phyloP scores from a whole-genome alignment of 495 filamentous ascomycete species.

The Penicillium herquei region DNA sequence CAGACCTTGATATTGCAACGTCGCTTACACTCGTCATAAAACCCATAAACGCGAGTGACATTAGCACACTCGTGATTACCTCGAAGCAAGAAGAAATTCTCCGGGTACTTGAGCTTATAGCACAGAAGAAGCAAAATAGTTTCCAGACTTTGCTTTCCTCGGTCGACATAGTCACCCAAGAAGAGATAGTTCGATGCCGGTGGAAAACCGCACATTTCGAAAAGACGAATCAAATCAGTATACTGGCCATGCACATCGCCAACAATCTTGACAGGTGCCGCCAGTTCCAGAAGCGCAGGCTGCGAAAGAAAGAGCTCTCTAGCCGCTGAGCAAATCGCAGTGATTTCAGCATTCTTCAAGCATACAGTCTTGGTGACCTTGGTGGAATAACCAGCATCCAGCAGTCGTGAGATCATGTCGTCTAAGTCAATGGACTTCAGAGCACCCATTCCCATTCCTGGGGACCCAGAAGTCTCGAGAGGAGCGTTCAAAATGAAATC shows the following conservation, averaged over 20 bases:
- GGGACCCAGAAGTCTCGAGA: slow-evolving; percentile 38
- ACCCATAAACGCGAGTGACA: slow-evolving; percentile 96
- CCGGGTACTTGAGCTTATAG: slow-evolving; percentile 98
- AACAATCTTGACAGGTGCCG: slow-evolving; percentile 98
- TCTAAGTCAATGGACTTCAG: slow-evolving; percentile 91
- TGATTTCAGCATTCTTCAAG: slow-evolving; percentile 96
- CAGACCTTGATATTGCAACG: slow-evolving; percentile 97
- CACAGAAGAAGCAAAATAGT: slow-evolving; percentile 94
- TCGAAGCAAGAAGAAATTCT: slow-evolving; percentile 97
- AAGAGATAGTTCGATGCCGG: slow-evolving; percentile 94
- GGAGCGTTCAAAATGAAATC: slow-evolving; percentile 46
- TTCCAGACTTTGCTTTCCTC: slow-evolving; percentile 95
- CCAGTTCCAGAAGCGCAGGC: slow-evolving; percentile 86
- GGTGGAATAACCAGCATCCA: slow-evolving; percentile 92
- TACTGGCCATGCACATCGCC: slow-evolving; percentile 99
- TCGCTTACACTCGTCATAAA: slow-evolving; percentile 99
- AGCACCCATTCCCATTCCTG: slow-evolving; percentile 59
- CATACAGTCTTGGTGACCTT: slow-evolving; percentile 98
- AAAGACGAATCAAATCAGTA: slow-evolving; percentile 94
- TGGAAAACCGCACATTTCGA: slow-evolving; percentile 99
- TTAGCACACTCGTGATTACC: slow-evolving; percentile 99
- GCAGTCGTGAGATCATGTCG: slow-evolving; percentile 91
- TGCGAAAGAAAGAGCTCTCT: slow-evolving; percentile 89
- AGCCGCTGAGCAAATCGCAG: slow-evolving; percentile 81
- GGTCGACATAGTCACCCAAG: slow-evolving; percentile 95